Base-by-base conservation (phyloP, 805 yeast genomes). In the Lipomyces yamanashiensis region DNA sequence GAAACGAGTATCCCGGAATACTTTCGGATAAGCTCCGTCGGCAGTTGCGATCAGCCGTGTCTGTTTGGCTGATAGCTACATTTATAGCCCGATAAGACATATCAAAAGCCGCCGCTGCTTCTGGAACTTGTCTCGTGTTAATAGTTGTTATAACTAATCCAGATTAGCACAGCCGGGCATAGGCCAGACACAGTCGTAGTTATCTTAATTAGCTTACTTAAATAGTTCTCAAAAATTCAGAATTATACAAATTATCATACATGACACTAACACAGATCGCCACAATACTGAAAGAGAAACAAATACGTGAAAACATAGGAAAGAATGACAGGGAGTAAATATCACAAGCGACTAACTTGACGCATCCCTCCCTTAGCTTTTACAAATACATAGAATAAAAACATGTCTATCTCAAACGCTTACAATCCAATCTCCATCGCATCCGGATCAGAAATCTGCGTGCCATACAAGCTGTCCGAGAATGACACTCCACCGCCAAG, bases 381-480 rank as follows among this genome's bases (percentile, higher is more conserved):
- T 40, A 40, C 48, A 53, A 53, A 51, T 51, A 51, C 54, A 51
- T 19, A 21, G 19, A 45, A 44, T 37, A 50, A 8, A 5, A 28
- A 5, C 28, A 28, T 28, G 28, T 28, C 28, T 28, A 28, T 28
- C 28, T 28, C 28, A 28, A 28, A 28, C n/a, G 15, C 37, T 33
- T 51, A 51, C 54, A 53, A 28, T 53, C 56, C 56, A 19, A 53
- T 40, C 47, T 53, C 56, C 56, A 53, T 44, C 36, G 49, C 58
- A 43, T 54, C 40, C 4, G 50, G 50, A 54, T 54, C 50, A 8
- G 58, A 17, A 43, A 54, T 43, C 41, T 54, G 58, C 15, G 50
- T 43, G 36, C 56, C 48, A 28, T 40, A 53, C n/a, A 53, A 17
- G 41, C 48, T 53, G 28, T 53, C 47, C 9, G 56, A 53, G n/a